These are phyloP conservation scores for Pseudohyphozyma bogoriensis DNA, from an alignment of 768 basidiomycete genomes.

Conservation along the genomic window DNA sequence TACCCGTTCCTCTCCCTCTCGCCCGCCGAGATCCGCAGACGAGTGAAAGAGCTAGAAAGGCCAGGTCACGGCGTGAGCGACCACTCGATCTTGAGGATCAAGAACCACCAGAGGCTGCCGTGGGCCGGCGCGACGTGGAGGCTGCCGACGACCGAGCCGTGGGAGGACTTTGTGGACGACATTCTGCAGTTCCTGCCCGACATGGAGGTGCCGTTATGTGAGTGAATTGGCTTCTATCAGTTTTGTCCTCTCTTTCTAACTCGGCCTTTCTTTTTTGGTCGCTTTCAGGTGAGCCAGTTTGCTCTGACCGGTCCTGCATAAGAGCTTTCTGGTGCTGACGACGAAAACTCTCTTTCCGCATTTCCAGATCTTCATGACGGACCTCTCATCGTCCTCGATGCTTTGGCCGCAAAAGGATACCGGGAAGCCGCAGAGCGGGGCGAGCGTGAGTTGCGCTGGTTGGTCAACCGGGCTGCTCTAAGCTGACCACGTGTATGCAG, in stretches of 20 bases:
- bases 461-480: background rate
- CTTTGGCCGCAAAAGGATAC: background rate
- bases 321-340: too few relatives aligned
- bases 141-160: background rate
- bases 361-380: constrained; percentile 1
- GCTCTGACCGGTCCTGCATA: too few relatives aligned
- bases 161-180: constrained; percentile 6
- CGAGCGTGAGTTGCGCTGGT: background rate
- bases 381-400: background rate
- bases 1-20: constrained; percentile 44
- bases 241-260: too few relatives aligned
- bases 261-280: too few relatives aligned
- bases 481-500: background rate
- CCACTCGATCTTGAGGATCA: constrained; percentile 8
- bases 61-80: background rate
- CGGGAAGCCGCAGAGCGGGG: background rate
- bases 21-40: constrained; percentile 2
- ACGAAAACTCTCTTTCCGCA: too few relatives aligned
- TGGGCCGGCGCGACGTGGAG: background rate
- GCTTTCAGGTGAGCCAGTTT: too few relatives aligned
- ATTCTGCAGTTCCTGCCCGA: constrained; percentile 18
- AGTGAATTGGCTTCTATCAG: too few relatives aligned
- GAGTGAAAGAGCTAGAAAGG: background rate
- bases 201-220: constrained; percentile 20
- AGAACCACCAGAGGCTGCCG: background rate